Evolutionary conservation across 108 stramenopile species (phyloP).

Genomic region (Nitzschia sp.): DNA sequence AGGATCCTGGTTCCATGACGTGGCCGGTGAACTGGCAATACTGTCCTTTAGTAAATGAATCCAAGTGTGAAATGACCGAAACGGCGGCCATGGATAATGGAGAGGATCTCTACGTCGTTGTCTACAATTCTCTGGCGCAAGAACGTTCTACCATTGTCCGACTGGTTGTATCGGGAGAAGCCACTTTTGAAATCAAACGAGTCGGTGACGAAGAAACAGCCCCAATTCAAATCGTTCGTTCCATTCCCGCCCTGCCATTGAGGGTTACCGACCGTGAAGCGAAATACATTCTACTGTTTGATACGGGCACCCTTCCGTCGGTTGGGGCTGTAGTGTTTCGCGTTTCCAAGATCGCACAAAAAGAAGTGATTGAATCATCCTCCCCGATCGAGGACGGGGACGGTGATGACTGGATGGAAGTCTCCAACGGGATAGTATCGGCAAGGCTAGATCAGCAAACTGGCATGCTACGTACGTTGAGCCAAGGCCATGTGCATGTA

Average conservation of each 20-base stretch:
- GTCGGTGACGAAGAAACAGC: neutral
- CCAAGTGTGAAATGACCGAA: slow-evolving; percentile 69
- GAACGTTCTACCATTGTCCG: slow-evolving; percentile 47
- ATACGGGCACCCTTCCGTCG: too few species aligned
- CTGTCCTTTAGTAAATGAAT: slow-evolving; percentile 86
- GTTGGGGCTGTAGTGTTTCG: too few species aligned
- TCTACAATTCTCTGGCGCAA: slow-evolving; percentile 87
- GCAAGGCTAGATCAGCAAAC: slow-evolving; percentile 13
- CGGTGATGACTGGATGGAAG: neutral
- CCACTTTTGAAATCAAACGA: neutral
- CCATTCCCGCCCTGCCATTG: slow-evolving; percentile 4
- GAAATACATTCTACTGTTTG: too few species aligned
- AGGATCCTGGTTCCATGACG: neutral
- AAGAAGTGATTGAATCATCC: slow-evolving; percentile 9
- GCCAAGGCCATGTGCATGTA: neutral
- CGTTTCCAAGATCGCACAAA: too few species aligned
- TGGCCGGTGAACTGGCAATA: slow-evolving; percentile 43
- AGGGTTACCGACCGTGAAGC: too few species aligned
- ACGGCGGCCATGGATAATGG: slow-evolving; percentile 1
- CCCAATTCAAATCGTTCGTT: neutral
- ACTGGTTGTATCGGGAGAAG: slow-evolving; percentile 59
- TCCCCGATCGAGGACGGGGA: neutral
- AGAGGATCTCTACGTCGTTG: slow-evolving; percentile 59
- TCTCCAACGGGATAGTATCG: neutral
- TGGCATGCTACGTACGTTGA: neutral